Evolutionary conservation across 331 rosid species (phyloP), one percentile per base, ranked within the genome.

Genomic region (Acacia concinna): DNA sequence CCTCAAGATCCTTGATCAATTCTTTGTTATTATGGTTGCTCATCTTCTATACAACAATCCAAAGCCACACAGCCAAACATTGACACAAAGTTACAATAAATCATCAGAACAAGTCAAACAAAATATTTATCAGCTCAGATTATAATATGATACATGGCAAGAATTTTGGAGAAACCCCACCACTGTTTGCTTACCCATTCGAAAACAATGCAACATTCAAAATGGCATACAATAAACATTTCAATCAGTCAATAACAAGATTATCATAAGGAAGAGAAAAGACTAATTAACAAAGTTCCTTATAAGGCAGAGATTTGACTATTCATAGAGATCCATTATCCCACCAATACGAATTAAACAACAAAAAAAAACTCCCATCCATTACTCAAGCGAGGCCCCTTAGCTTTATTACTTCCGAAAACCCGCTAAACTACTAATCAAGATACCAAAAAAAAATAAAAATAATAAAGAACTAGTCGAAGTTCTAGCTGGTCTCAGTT

Each of bases 291-390:
- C 56, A 35, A 38, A 52, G 71, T 57, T 34, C 41, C 8, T 56
- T 31, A 51, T 62, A 80, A 73, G 68, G 75, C 73, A 65, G 41
- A 68, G 44, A 79, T 75, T 70, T 30, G 25, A 81, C 41, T 37
- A 60, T 44, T 14, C 17, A 68, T 46, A 23, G 23, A 8, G 46
- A 35, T 54, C 32, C 70, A 59, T 38, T 14, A 38, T 37, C 28
- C 41, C 57, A 59, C 41, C 69, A 74, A 59, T 14, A 74, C 5
- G 18, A 9, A 54, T 38, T n/a, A 11, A 17, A n/a, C n/a, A n/a
- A n/a, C n/a, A n/a, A 28, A 31, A 14, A 20, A 8, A 32, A 7
- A 35, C n/a, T 18, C 59, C 10, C 28, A 37, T 10, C 44, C 62
- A 57, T 37, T 25, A 32, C 38, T 23, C 47, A 47, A 54, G 41